Evolutionary conservation across 176 grass and related monocot species (phyloP).

Genomic region (Carex pumila): DNA sequence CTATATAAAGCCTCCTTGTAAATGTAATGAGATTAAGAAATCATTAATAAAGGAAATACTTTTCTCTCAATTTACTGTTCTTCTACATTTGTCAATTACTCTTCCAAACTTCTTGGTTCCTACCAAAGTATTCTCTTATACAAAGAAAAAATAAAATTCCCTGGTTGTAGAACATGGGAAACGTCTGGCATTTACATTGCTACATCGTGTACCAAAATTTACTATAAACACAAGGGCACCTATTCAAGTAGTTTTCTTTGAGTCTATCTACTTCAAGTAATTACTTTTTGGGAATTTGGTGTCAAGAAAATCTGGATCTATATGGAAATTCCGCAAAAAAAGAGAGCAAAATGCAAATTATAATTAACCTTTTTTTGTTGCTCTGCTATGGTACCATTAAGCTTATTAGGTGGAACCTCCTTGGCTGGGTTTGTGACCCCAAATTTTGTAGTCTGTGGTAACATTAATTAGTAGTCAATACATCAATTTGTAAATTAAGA

Average conservation of each 20-base stretch:
- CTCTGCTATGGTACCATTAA: not conserved
- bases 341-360: not conserved
- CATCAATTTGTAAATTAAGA: not conserved
- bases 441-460: not conserved
- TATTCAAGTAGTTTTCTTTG: not conserved
- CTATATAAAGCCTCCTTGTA: too few species aligned
- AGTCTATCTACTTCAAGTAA: not conserved
- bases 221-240: not conserved
- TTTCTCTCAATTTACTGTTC: too few species aligned
- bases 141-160: not conserved
- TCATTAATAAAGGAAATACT: too few species aligned
- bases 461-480: not conserved
- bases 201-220: not conserved
- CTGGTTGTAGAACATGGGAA: not conserved
- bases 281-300: not conserved
- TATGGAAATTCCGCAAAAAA: not conserved
- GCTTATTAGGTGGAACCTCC: not conserved
- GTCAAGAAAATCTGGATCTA: not conserved
- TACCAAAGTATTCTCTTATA: not conserved
- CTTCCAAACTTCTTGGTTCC: not conserved
- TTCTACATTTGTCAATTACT: too few species aligned
- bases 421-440: not conserved
- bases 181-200: not conserved
- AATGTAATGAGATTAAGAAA: too few species aligned
- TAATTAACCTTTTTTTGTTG: not conserved